A percentile compares a stretch with the other conserved stretches of the same genome.
These are phyloP conservation scores for Aspergillus ibericus DNA, from an alignment of 2,329 filamentous ascomycete species.

Conservation along the genomic window DNA sequence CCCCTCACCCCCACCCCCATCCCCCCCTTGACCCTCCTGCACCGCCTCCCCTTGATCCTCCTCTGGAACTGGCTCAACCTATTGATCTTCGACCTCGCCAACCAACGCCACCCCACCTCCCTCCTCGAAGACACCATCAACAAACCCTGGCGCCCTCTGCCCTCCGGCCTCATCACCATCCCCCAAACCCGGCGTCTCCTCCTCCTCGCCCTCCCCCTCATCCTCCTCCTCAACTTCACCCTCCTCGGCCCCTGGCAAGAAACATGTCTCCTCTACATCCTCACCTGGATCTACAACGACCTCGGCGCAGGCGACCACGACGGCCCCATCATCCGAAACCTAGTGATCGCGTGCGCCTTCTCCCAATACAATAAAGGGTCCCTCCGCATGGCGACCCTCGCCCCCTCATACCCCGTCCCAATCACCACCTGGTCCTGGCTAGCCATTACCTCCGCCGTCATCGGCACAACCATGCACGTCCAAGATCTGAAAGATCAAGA, in stretches of 20 bases:
- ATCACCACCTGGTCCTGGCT: neutral
- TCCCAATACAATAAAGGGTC: neutral
- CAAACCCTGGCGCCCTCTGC: constrained; percentile 41
- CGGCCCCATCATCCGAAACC: neutral
- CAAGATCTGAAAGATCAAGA: constrained; percentile 41
- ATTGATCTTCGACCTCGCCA: constrained; percentile 16
- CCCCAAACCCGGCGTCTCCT: constrained; percentile 23
- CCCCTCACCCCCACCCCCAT: too few relatives aligned
- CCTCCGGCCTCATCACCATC: constrained; percentile 25
- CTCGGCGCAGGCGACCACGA: constrained; percentile 31
- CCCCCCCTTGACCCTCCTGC: too few relatives aligned
- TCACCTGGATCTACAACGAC: constrained; percentile 48
- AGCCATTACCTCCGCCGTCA: constrained; percentile 12
- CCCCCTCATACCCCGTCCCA: too few relatives aligned
- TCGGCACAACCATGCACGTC: constrained; percentile 39
- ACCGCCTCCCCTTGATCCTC: neutral
- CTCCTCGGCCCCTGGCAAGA: constrained; percentile 27
- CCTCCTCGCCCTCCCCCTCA: constrained; percentile 23
- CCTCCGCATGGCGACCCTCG: neutral
- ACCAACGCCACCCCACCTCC: constrained; percentile 37
- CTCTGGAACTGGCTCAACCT: constrained; percentile 23
- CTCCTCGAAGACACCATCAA: constrained; percentile 43
- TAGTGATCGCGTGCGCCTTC: constrained; percentile 17
- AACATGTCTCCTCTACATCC: constrained; percentile 29
- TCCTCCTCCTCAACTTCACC: constrained; percentile 20